These are phyloP conservation scores for Acanthamoeba comandoni DNA, from an alignment of 208 protist species.

Conservation along the genomic window DNA sequence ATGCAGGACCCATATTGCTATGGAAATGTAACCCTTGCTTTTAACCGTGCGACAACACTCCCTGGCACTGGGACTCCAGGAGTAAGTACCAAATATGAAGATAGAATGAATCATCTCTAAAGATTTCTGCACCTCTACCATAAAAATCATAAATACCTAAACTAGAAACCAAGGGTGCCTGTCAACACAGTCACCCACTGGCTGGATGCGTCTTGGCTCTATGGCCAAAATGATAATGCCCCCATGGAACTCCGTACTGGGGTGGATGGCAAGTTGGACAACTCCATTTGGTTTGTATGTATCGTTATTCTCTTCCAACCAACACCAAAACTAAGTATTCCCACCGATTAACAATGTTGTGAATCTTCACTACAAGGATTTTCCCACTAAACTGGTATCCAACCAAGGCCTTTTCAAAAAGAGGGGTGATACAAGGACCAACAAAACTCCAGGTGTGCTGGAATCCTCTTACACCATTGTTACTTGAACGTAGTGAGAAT, in stretches of 20 bases:
- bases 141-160: too few relatives aligned
- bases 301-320: not conserved
- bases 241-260: not conserved
- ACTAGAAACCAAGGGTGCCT: too few relatives aligned
- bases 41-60: too few relatives aligned
- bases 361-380: not conserved
- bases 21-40: too few relatives aligned
- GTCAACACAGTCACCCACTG: too few relatives aligned
- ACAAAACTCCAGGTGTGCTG: constrained; percentile 15
- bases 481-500: too few relatives aligned
- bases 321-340: not conserved
- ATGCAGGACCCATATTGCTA: too few relatives aligned
- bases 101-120: too few relatives aligned
- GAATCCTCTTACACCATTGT: too few relatives aligned
- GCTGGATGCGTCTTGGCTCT: constrained; percentile 24
- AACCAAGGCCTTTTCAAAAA: not conserved
- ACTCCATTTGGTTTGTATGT: not conserved
- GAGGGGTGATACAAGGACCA: constrained; percentile 17
- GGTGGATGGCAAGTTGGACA: constrained; percentile 10
- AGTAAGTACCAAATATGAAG: too few relatives aligned
- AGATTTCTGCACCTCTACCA: too few relatives aligned
- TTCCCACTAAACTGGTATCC: not conserved
- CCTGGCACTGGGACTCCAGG: too few relatives aligned
- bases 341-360: not conserved
- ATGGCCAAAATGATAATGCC: not conserved